Evolutionary conservation across 1,284 basidiomycete species (phyloP).

Genomic region (Cryptococcus sp.): DNA sequence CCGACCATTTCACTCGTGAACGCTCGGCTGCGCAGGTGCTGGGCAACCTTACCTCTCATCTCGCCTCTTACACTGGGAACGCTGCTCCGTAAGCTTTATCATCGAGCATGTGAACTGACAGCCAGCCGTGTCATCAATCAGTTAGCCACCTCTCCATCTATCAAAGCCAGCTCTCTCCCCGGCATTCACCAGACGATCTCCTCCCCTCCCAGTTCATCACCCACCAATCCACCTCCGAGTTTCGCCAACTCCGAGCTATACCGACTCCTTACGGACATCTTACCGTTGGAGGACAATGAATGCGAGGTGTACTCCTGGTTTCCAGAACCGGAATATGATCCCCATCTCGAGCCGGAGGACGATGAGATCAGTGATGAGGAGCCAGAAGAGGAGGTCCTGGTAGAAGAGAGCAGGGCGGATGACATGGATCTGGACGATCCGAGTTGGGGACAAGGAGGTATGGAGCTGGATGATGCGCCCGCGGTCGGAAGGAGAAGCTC

Average conservation of each 20-base stretch:
- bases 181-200: neutral
- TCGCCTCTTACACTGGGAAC: conserved; percentile 6
- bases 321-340: conserved; percentile 91
- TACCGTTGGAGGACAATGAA: conserved; percentile 67
- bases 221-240: conserved; percentile 25
- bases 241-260: conserved; percentile 72
- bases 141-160: neutral
- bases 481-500: conserved; percentile 46
- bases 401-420: conserved; percentile 29
- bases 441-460: conserved; percentile 29
- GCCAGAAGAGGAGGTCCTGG: conserved; percentile 33
- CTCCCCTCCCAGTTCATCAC: neutral
- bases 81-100: conserved; percentile 2
- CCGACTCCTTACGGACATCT: conserved; percentile 81
- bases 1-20: conserved; percentile 83
- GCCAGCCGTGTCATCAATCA: neutral
- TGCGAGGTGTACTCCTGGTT: conserved; percentile 95
- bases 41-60: conserved; percentile 23
- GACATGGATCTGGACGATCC: conserved; percentile 37
- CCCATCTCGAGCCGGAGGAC: conserved; percentile 73
- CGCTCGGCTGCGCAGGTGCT: conserved; percentile 56
- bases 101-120: neutral
- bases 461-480: conserved; percentile 28
- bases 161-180: neutral
- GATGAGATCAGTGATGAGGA: conserved; percentile 28